Base-by-base conservation (phyloP, 1,284 basidiomycete genomes). In the Sutorius eximius region DNA sequence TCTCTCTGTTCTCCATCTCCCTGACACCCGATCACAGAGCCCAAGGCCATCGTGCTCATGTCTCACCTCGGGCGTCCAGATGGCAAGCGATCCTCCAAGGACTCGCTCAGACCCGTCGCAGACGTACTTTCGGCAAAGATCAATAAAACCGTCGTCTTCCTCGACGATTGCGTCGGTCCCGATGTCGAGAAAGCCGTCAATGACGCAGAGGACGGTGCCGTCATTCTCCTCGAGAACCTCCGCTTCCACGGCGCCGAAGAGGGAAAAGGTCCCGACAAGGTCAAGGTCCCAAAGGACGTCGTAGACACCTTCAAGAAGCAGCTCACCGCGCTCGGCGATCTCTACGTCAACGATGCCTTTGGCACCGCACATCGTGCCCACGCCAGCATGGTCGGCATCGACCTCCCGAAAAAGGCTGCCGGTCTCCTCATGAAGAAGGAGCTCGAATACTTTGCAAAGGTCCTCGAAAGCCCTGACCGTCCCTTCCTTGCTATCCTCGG, bases 241-340 rank as follows among this genome's bases (percentile, higher is more conserved):
- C 92, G 97, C 57, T 99, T 98, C 86, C 94, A 98, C 77, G 92
- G 95, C 61, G 96, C 98, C 73, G 96, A 99, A 77, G 96, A 99
- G 76, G 96, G 97, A 77, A 93, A 96, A 74, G 89, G 91, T 77
- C 95, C 96, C 36, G 91, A 95, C 73, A 79, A 89, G 50, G 81
- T 82, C 51, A 86, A 84, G 61, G 93, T 98, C 63, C 76, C 87
- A 52, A 81, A 87, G 68, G 65, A 69, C 38, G 20, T 58, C 45
- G 64, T 99, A 82, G 85, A 95, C 51, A 82, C 89, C 70, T 70
- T 66, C 61, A 68, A 57, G 47, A 67, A 69, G 18, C 80, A 85
- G 40, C 85, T 99, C 64, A 98, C 96, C 60, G 85, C 82, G 61
- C 89, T 99, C 61, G 95, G 94, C 51, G 95, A 98, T 69, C 91